Evolutionary conservation across 768 basidiomycete species (phyloP), one percentile per base, ranked within the genome.

Genomic region (Lentinula lateritia): DNA sequence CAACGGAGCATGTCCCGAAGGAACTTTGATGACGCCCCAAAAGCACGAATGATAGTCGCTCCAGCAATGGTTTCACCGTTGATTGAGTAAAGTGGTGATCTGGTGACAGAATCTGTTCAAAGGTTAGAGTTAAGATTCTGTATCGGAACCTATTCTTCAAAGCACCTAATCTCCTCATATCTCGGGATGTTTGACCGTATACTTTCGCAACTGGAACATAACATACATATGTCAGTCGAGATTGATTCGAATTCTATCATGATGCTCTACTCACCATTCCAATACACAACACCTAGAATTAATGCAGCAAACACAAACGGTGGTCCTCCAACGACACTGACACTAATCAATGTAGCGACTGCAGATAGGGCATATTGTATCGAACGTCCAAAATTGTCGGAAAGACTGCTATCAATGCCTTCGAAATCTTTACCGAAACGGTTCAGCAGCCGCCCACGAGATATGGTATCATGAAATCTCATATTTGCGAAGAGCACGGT

Each of bases 391-490:
- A 93, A 93, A 72, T 93, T 88, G 68, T 96, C 92, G 0, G 93
- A 83, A 64, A 93, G 80, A 56, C 70, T 84, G 65, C 91, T 93
- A 69, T 95, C 93, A 52, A 95, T 85, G 28, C 80, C 90, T 76
- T 95, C 93, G 60, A 95, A 90, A 69, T 95, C 94, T 71, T 95
- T 95, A 46, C 94, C 93, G 64, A 91, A 90, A 50, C 93, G 78
- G 66, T 95, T 93, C 41, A 95, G 73, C 9, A 92, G 75, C 2
- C 93, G 85, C 5, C 95, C 95, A 41, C 92, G 84, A 55, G 89
- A 92, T 2, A 92, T 84, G 0, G 94, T 97, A 68, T 97, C 95
- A 66, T 96, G 95, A 80, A 97, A 96, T 45, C 94, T 84, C 61
- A 96, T 87, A 50, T 92, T 85, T 7, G 94, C 92, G 67, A 95